These are phyloP conservation scores for Secale cereale DNA, from an alignment of 176 grass and related monocot genomes.

Conservation along the genomic window DNA sequence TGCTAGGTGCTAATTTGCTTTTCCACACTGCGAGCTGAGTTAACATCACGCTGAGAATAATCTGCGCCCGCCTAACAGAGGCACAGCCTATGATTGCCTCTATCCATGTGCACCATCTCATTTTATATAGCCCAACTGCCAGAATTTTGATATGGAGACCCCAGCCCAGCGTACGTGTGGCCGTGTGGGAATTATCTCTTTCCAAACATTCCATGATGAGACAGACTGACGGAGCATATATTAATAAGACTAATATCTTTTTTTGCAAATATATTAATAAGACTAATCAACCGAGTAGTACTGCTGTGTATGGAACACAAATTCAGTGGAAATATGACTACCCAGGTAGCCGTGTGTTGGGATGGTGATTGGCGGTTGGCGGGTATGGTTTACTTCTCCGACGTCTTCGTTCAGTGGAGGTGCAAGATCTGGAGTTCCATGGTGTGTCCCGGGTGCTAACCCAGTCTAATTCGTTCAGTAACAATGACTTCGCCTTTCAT, in stretches of 20 bases:
- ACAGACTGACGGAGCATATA: neutral
- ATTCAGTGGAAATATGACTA: neutral
- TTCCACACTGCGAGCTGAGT: neutral
- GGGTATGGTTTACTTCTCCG: no score
- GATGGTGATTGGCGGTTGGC: no score
- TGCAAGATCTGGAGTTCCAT: no score
- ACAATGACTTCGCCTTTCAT: no score
- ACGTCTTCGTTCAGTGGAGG: no score
- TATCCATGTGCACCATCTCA: slow-evolving; percentile 4
- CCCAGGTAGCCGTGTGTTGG: no score
- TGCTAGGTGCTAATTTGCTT: neutral
- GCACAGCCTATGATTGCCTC: slow-evolving; percentile 18
- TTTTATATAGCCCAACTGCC: neutral
- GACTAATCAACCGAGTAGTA: neutral
- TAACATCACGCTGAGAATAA: neutral
- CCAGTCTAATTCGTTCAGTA: no score
- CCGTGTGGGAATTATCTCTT: neutral
- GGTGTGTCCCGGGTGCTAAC: no score
- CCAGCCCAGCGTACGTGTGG: neutral
- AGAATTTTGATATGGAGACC: neutral
- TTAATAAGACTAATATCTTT: neutral
- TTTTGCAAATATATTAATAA: neutral
- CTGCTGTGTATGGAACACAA: neutral
- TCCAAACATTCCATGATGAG: neutral
- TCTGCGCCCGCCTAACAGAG: neutral